Base-by-base conservation (phyloP, 768 basidiomycete genomes). In the Amanita exitialis region DNA sequence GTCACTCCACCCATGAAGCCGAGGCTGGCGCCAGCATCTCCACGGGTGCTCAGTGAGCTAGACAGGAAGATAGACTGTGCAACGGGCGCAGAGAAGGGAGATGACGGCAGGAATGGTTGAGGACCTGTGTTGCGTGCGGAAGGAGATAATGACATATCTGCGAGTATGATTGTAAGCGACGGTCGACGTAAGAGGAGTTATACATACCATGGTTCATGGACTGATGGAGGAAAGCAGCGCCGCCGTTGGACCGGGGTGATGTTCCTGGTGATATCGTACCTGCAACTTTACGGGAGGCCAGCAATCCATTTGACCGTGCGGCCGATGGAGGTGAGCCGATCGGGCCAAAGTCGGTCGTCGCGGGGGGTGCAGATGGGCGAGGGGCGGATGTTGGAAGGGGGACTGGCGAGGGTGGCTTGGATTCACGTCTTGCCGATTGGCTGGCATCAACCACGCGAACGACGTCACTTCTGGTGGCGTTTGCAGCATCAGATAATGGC, bases 11-110 rank as follows among this genome's bases (percentile, higher is more conserved):
- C 50, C 13, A 42, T 28, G 37, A 38, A 42, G 12, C 49, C 30
- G 2, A 28, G 38, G 15, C 16, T 43, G 4, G 41, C 18, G 6
- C 25, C 30, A 3, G 28, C 15, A 27, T 49, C 47, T 39, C 47
- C 47, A 37, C 15, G 46, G 7, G 39, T 35, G 12, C 18, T 42
- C 8, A 50, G 32, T 13, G 62, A 62, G 61, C 66, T 56, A 57
- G 69, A 61, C 41, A 75, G 57, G 64, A 83, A 86, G 10, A 77
- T 63, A 4, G 75, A 72, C 57, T 80, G 80, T 0, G 77, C 67
- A 0, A 84, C 83, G 0, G 87, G 87, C 0, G 83, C 82, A 20
- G 86, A 86, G 61, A 90, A 90, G 0, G 90, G 87, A 2, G 86
- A 88, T 0, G 79, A 69, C 12, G 78, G 72, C 25, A 80, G 59